Evolutionary conservation across 2,329 filamentous ascomycete species (phyloP).

Genomic region (Phyllachora maydis): DNA sequence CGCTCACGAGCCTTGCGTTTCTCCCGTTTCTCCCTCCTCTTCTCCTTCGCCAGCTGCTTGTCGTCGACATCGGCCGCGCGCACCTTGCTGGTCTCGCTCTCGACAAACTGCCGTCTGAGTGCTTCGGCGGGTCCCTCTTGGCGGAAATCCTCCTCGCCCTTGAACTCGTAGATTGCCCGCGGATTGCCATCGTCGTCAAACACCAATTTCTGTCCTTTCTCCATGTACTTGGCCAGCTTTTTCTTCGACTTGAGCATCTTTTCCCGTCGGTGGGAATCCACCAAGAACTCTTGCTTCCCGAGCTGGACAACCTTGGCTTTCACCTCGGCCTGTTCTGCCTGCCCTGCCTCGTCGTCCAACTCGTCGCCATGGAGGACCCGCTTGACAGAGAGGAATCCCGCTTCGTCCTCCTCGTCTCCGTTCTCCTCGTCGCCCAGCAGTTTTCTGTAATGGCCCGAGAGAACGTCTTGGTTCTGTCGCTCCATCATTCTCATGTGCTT

Average conservation of each 20-base stretch:
- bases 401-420: conserved; percentile 38
- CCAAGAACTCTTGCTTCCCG: conserved; percentile 50
- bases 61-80: conserved; percentile 60
- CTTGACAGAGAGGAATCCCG: conserved; percentile 78
- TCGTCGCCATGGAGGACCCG: conserved; percentile 59
- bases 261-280: conserved; percentile 89
- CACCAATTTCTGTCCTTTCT: conserved; percentile 64
- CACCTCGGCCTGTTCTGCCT: conserved; percentile 15
- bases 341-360: conserved; percentile 26
- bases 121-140: conserved; percentile 54
- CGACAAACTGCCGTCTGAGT: conserved; percentile 60
- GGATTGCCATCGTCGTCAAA: conserved; percentile 85
- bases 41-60: conserved; percentile 61
- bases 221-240: conserved; percentile 78
- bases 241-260: conserved; percentile 94
- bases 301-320: conserved; percentile 41
- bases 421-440: conserved; percentile 42
- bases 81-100: conserved; percentile 51
- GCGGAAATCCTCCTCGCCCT: conserved; percentile 64
- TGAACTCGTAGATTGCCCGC: conserved; percentile 73
- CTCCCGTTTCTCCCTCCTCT: conserved; percentile 54
- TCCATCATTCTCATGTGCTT: conserved; percentile 99
- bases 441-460: conserved; percentile 86
- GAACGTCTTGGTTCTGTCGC: conserved; percentile 81
- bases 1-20: conserved; percentile 48